Conservation (phyloP, 805 yeast genomes). For the Lipomyces orientalis region DNA sequence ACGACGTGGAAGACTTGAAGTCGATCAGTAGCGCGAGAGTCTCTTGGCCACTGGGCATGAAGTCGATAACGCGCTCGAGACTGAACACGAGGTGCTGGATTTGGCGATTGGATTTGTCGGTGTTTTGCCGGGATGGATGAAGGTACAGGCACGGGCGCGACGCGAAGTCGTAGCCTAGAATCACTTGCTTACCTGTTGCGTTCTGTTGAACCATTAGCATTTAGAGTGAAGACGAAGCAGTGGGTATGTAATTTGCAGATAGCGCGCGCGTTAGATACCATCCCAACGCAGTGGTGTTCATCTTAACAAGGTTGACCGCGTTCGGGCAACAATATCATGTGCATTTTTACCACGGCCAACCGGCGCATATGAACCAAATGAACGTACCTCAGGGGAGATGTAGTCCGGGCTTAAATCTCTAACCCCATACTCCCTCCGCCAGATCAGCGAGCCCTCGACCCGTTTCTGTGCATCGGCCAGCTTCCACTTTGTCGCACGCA, state of each 20-base stretch:
- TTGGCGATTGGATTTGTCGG: constrained; percentile 85
- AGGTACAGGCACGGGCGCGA: constrained; percentile 90
- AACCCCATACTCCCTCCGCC: constrained; percentile 95
- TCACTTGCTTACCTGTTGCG: constrained; percentile 90
- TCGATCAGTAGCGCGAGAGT: constrained; percentile 89
- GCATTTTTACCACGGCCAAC: not conserved
- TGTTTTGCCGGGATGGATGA: constrained; percentile 94
- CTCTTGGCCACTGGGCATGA: constrained; percentile 97
- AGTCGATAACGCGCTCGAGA: constrained; percentile 90
- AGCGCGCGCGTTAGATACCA: not conserved
- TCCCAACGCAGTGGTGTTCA: not conserved
- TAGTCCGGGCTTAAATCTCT: constrained; percentile 48
- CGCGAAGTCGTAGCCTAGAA: constrained; percentile 88
- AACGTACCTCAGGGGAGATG: constrained; percentile 39
- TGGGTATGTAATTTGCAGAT: not conserved
- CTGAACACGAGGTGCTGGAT: constrained; percentile 94
- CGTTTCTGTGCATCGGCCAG: constrained; percentile 72
- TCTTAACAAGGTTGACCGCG: not conserved
- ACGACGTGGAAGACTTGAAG: constrained; percentile 77
- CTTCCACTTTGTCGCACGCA: constrained; percentile 94
- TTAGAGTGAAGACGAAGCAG: not conserved
- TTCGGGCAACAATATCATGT: not conserved
- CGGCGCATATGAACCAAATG: not conserved
- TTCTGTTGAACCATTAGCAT: constrained; percentile 59
- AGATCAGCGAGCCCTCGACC: constrained; percentile 75